phyloP scores from a whole-genome alignment of 371 early-diverging fungal species.

The Mortierella sp. region DNA sequence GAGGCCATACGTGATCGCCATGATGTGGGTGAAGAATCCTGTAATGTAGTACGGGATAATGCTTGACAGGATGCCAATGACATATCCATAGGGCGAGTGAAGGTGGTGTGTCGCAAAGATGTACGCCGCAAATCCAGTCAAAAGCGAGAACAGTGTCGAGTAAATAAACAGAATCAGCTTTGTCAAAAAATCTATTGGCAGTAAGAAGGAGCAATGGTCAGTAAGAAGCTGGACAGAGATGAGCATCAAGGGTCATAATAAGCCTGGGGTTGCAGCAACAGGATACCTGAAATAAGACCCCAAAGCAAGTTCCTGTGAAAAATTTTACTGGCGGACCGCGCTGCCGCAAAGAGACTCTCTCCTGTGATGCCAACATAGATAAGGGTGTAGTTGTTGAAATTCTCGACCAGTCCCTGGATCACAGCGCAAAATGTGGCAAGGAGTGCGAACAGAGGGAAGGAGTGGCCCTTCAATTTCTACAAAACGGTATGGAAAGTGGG shows the following conservation, averaged over 20 bases:
- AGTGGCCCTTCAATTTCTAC: constrained; percentile 38
- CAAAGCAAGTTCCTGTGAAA: constrained; percentile 81
- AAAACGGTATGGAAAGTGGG: background rate
- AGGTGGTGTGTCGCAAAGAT: constrained; percentile 75
- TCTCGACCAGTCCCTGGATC: constrained; percentile 68
- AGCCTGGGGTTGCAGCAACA: background rate
- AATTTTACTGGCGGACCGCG: constrained; percentile 74
- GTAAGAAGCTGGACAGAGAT: too few species aligned
- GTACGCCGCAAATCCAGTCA: constrained; percentile 74
- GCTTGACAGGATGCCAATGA: constrained; percentile 74
- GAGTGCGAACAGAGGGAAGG: constrained; percentile 36
- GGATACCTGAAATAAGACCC: constrained; percentile 72
- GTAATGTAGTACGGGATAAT: constrained; percentile 78
- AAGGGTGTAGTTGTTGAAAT: constrained; percentile 79
- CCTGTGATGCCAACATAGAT: constrained; percentile 82
- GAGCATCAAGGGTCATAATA: too few species aligned
- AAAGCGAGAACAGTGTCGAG: constrained; percentile 66
- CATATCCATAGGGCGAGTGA: constrained; percentile 77
- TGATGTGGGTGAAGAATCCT: constrained; percentile 76
- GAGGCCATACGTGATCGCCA: constrained; percentile 80
- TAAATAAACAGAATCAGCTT: constrained; percentile 68
- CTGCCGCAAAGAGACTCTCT: constrained; percentile 71
- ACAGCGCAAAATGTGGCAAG: constrained; percentile 34
- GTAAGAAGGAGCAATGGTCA: background rate
- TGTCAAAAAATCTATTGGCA: constrained; percentile 64